Evolutionary conservation across 148 eudicot genomes (phyloP), one percentile per base, ranked within the genome.

Genomic region (Amaranthus hypochondriacus): DNA sequence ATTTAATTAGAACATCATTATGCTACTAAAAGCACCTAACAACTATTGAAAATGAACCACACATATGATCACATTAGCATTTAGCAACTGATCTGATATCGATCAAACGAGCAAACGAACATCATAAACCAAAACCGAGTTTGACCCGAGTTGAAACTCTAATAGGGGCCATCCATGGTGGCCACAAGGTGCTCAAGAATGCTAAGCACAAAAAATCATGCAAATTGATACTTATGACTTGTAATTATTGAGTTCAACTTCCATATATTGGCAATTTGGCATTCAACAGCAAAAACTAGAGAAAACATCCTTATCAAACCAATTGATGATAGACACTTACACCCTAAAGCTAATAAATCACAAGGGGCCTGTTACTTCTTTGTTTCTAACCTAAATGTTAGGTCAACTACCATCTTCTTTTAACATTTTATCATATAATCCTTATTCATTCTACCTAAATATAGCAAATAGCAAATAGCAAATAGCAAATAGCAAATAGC

Each of bases 391-490:
- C 49, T 63, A 70, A 10, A 78, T 52, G 58, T 75, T 79, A 64
- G 82, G 13, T 51, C 82, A 80, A 75, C 82, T 42, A 59, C 79
- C 71, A 13, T 70, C 28, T 48, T 63, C 71, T 6, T 66, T 59
- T 58, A 71, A 58, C 46, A 75, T 5, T 78, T 76, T 21, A 80
- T 69, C 43, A 69, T 62, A 49, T 52, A 55, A 8, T 55, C 44
- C 14, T 53, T 56, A 72, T 43, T 60, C 6, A 6, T 59, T n/a
- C 67, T 5, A 28, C 52, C 48, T 43, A 28, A 0, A 28, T 52
- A 9, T 66, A 2, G 5, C 47, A 56, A 47, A 18, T 18, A 18
- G 10, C 50, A n/a, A 4, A 9, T 48, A 56, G 5, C 47, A 56
- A 47, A 9, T 66, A 2, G 5, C 47, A 56, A 47, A 18, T 18